Base-by-base conservation (phyloP, 1,284 basidiomycete species). In the Tylopilus sp. region DNA sequence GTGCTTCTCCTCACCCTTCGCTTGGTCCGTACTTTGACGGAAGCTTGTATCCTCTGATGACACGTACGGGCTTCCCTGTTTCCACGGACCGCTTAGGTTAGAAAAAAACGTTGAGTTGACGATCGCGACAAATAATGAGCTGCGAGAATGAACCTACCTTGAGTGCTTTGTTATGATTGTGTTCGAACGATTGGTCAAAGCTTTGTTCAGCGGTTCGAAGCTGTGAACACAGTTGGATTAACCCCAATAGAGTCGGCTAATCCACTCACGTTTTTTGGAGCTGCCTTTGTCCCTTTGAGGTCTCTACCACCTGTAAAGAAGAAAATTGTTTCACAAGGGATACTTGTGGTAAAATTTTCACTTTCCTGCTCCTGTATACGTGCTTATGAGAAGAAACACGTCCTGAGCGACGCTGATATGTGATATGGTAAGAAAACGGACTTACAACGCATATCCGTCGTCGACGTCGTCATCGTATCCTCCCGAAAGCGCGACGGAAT, bases 391-490 rank as follows among this genome's bases (percentile, higher is more conserved):
- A 41, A 49, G 7, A 35, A 40, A 34, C 4, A 37, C 20, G 11
- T 7, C 5, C 20, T 18, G 50, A 35, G 17, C 8, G 12, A 39
- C 24, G 24, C 26, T 15, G 26, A 21, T 7, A 5, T 17, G 4
- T 5, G 12, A 36, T 24, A 36, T 30, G 34, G 15, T 9, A 31
- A 14, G 8, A 20, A 26, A 26, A 8, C 18, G 12, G 18, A 80
- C 88, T 65, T 65, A 91, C 83, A 92, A 91, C 4, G 75, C 83
- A 52, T 89, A 81, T 46, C 90, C 90, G 3, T 82, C 64, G 57
- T 92, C 90, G 18, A 91, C 77, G 57, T 92, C 90, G 52, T 92
- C 90, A 35, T 88, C 85, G 57, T 92, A 93, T 2, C 88, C 88
- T 14, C 90, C 90, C 40, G 85, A 89, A 7, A 93, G 75, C 2